Conservation (phyloP, 169 alveolate genomes). For the Plasmodium relictum region DNA sequence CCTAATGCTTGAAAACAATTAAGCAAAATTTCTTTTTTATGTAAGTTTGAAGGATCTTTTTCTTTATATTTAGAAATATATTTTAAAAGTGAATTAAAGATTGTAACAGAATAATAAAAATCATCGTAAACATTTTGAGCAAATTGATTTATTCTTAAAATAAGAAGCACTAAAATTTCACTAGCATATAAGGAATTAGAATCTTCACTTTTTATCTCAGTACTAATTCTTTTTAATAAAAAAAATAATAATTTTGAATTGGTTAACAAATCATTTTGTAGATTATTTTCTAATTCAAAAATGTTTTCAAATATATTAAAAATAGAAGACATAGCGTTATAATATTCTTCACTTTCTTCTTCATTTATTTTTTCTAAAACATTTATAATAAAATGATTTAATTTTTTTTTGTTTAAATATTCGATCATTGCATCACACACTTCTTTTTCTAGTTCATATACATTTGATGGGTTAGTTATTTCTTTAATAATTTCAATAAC, state of each 20-base stretch:
- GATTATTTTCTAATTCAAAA: constrained; percentile 63
- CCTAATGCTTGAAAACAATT: constrained; percentile 75
- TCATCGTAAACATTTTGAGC: constrained; percentile 65
- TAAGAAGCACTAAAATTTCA: constrained; percentile 70
- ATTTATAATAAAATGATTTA: constrained; percentile 71
- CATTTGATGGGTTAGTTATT: constrained; percentile 68
- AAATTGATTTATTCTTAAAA: constrained; percentile 73
- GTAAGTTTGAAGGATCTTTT: constrained; percentile 56
- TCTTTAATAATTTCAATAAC: constrained; percentile 71
- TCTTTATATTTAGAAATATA: constrained; percentile 64
- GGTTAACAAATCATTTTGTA: constrained; percentile 67
- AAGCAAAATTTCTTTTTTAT: constrained; percentile 69
- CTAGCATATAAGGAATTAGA: constrained; percentile 63
- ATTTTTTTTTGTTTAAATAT: constrained; percentile 53
- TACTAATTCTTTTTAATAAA: constrained; percentile 67
- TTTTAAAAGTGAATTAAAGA: constrained; percentile 62
- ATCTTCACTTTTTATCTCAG: constrained; percentile 53
- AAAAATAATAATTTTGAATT: constrained; percentile 73
- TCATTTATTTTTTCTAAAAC: constrained; percentile 67
- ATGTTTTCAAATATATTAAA: constrained; percentile 67
- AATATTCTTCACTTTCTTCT: constrained; percentile 67
- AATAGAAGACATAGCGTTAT: constrained; percentile 74
- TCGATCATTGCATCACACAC: constrained; percentile 23
- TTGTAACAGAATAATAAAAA: constrained; percentile 68
- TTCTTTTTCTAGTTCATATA: constrained; percentile 52